Evolutionary conservation across 192 early-diverging fungal genomes (phyloP), one percentile per base, ranked within the genome.

Genomic region (Gamsiella multidivaricata): DNA sequence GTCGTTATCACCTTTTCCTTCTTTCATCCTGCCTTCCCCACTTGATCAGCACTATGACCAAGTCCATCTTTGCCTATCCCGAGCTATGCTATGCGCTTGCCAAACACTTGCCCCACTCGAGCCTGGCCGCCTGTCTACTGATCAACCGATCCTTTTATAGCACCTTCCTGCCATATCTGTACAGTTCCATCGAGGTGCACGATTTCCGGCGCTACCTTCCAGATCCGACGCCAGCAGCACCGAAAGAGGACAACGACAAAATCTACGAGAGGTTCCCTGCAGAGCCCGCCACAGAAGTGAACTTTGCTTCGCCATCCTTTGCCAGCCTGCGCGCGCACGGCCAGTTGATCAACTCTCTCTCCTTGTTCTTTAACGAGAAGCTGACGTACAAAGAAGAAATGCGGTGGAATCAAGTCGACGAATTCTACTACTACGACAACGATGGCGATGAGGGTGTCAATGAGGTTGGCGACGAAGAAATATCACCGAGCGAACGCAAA

Each of bases 51-150:
- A 46, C 22, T 46, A 56, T 36, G 33, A 5, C n/a, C 54, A 31
- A n/a, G 54, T 33, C 45, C 29, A 14, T 50, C 7, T 61, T 61
- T 31, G 46, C n/a, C 29, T 61, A 61, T 15, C 45, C 60, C 47
- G 46, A 50, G 31, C 5, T 61, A 5, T 50, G 18, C 25, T 46
- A 61, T 15, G 28, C 2, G 0, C 43, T 61, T 5, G 43, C 33
- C 7, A 9, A 25, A 18, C n/a, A 34, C 45, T 20, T 61, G 5
- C 49, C 46, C 14, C 42, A 20, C 15, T 20, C 14, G 2, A 31
- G 31, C n/a, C 5, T 61, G 5, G 46, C 59, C 10, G 28, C 59
- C 34, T 61, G 43, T 61, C 59, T 61, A 33, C 18, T 17, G 12
- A 29, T 61, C 10, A 33, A 23, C 59, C 17, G 20, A 9, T 22